phyloP scores from a whole-genome alignment of 345 rosid genomes.

The Arabis hirsuta region DNA sequence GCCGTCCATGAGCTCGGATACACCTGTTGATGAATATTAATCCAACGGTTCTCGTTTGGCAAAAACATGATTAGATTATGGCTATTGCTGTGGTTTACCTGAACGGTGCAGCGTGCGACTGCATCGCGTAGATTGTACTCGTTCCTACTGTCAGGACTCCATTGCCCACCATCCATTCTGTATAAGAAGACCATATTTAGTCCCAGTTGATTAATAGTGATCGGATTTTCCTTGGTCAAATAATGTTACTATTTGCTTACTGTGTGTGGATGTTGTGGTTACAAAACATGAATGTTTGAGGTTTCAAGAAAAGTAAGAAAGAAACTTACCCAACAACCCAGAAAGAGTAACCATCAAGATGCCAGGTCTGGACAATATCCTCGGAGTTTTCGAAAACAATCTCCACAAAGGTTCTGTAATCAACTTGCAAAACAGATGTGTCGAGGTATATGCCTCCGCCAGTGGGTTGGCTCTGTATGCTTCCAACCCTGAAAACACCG shows the following conservation, averaged over 20 bases:
- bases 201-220: neutral
- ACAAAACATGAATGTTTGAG: neutral
- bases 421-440: constrained; percentile 80
- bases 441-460: constrained; percentile 84
- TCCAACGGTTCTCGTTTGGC: neutral
- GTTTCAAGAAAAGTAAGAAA: neutral
- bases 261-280: neutral
- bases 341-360: constrained; percentile 85
- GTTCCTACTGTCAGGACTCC: constrained; percentile 69
- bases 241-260: neutral
- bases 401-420: constrained; percentile 76
- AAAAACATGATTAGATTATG: neutral
- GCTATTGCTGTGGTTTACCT: constrained; percentile 50
- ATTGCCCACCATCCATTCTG: constrained; percentile 97
- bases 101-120: constrained; percentile 71
- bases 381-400: constrained; percentile 77
- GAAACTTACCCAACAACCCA: constrained; percentile 90
- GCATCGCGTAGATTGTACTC: constrained; percentile 88
- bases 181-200: constrained; percentile 30
- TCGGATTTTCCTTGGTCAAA: neutral
- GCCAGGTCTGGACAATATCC: constrained; percentile 84
- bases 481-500: constrained; percentile 76
- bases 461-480: constrained; percentile 66
- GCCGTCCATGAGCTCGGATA: constrained; percentile 94
- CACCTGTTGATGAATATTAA: constrained; percentile 54